These are phyloP conservation scores for Epichloe amarillans DNA, from an alignment of 2,329 filamentous ascomycete genomes.

Conservation along the genomic window DNA sequence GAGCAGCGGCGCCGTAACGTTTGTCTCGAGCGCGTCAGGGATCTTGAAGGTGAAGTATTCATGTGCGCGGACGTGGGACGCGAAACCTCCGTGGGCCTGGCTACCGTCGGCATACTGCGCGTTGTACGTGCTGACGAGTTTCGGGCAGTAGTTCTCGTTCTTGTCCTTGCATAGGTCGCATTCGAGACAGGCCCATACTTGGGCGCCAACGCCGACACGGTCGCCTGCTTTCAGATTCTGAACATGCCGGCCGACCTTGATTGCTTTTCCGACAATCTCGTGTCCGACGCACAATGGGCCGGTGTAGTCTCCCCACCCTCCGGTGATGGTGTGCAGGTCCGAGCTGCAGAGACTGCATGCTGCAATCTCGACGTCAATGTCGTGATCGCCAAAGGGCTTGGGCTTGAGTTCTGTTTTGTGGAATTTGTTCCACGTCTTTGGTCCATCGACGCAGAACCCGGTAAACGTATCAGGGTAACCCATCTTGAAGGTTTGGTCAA, in stretches of 20 bases:
- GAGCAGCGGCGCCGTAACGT: conserved; percentile 52
- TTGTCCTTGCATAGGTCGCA: conserved; percentile 31
- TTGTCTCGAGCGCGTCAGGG: conserved; percentile 35
- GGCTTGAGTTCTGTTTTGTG: conserved; percentile 23
- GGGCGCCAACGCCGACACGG: conserved; percentile 50
- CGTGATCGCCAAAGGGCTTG: conserved; percentile 22
- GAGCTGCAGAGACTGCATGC: conserved; percentile 53
- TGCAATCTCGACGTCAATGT: conserved; percentile 57
- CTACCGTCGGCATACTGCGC: conserved; percentile 43
- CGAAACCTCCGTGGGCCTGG: conserved; percentile 51
- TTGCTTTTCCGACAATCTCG: conserved; percentile 45
- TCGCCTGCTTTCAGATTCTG: conserved; percentile 45
- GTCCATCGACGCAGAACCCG: conserved; percentile 29
- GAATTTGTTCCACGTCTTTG: conserved; percentile 29
- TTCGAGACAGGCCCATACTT: conserved; percentile 42
- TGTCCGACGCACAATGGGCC: conserved; percentile 40
- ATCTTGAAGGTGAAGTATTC: conserved; percentile 48
- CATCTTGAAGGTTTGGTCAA: conserved; percentile 16
- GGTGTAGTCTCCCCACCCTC: conserved; percentile 38
- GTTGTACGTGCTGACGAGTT: conserved; percentile 43
- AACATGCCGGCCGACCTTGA: conserved; percentile 31
- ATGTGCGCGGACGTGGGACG: conserved; percentile 34
- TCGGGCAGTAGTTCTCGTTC: conserved; percentile 38
- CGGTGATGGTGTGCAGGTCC: conserved; percentile 45
- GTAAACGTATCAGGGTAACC: conserved; percentile 31